phyloP scores from a whole-genome alignment of 345 rosid species.

The Hevea brasiliensis region DNA sequence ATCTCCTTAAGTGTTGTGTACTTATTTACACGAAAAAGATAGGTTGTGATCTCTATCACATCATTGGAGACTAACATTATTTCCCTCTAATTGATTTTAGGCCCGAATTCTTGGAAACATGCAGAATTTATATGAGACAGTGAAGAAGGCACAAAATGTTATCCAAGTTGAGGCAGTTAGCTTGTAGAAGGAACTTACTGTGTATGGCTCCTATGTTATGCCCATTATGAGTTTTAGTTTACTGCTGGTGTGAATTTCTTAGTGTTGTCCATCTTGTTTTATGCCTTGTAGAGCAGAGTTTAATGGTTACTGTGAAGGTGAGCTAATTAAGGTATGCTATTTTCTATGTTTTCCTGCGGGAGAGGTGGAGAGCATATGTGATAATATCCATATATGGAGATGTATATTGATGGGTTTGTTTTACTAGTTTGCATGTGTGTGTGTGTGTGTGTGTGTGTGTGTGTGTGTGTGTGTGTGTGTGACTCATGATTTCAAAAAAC shows the following conservation, averaged over 20 bases:
- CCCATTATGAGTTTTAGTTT: not conserved
- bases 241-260: constrained; percentile 21
- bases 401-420: no score
- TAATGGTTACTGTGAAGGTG: constrained; percentile 96
- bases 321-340: constrained; percentile 73
- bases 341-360: not conserved
- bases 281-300: constrained; percentile 73
- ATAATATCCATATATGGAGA: not conserved
- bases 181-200: constrained; percentile 88
- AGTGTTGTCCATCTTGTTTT: constrained; percentile 15
- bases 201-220: constrained; percentile 39
- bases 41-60: not conserved
- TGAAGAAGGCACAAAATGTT: constrained; percentile 94
- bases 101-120: constrained; percentile 89
- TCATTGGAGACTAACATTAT: constrained; percentile 20
- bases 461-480: no score
- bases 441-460: not conserved
- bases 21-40: constrained; percentile 3
- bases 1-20: not conserved
- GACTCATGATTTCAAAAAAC: no score
- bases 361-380: not conserved
- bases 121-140: constrained; percentile 87
- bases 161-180: constrained; percentile 95
- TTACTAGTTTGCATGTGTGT: not conserved
- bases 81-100: constrained; percentile 40